Evolutionary conservation across 345 rosid genomes (phyloP).

Genomic region (Conringia planisiliqua): DNA sequence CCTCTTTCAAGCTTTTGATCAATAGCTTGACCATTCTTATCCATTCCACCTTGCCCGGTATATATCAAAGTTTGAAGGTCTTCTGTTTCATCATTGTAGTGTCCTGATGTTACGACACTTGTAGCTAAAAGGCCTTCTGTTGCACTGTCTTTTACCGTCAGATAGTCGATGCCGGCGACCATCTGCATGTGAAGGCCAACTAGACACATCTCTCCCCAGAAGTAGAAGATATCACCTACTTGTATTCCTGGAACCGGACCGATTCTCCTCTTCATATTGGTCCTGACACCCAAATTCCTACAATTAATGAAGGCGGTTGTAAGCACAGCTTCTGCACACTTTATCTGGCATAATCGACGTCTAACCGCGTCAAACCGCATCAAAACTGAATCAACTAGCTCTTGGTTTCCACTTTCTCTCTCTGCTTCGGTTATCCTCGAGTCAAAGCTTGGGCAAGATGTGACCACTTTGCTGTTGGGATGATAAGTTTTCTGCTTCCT

Average conservation of each 20-base stretch:
- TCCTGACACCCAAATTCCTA: constrained; percentile 44
- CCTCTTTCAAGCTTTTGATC: constrained; percentile 64
- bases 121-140: constrained; percentile 34
- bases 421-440: constrained; percentile 12
- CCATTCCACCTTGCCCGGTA: constrained; percentile 53
- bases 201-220: constrained; percentile 51
- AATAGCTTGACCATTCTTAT: constrained; percentile 17
- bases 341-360: constrained; percentile 44
- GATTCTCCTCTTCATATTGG: constrained; percentile 49
- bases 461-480: background rate
- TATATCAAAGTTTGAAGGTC: constrained; percentile 49
- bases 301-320: constrained; percentile 31
- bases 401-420: constrained; percentile 41
- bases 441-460: background rate
- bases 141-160: constrained; percentile 20
- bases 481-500: background rate
- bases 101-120: constrained; percentile 60
- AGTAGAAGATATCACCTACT: constrained; percentile 59
- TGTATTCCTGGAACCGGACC: constrained; percentile 58
- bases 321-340: constrained; percentile 22
- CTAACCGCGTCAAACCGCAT: constrained; percentile 44
- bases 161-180: constrained; percentile 59
- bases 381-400: constrained; percentile 35
- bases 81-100: constrained; percentile 46
- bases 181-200: constrained; percentile 49